Evolutionary conservation across 768 basidiomycete species (phyloP), one percentile per base, ranked within the genome.

Genomic region (Boletus fagicola): DNA sequence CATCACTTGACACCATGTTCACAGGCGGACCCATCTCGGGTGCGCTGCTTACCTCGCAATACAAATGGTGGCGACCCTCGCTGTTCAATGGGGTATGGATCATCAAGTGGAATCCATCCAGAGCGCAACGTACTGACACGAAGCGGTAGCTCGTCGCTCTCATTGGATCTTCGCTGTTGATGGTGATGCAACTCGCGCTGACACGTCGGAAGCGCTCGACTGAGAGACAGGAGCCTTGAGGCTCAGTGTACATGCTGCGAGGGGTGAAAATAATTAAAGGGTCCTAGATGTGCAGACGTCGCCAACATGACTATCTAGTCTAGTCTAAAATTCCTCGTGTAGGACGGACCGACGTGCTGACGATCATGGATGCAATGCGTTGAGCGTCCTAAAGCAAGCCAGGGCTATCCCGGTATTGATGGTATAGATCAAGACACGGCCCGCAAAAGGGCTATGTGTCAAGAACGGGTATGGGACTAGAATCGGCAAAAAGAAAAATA

Each of bases 381-480:
- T 92, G 51, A 92, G 70, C 2, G 70, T 55, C 67, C 77, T 76
- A 66, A 92, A 87, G 6, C 81, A 81, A 12, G 75, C 40, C 38
- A 83, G 74, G 2, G 85, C 86, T 24, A 88, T 70, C 1, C 73
- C 51, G 0, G 80, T 77, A 1, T 82, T 78, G 7, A 72, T 77
- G 35, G 67, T 65, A 71, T 93, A 94, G 38, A 92, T 89, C 8
- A 68, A 71, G 13, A 85, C 59, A 15, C 90, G 80, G 31, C 77
- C 71, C 9, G 65, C 60, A 20, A 85, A 73, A 0, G 82, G 73
- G 65, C 79, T 85, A 18, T 85, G 62, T 0, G 84, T 89, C 56
- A 94, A 75, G 75, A 94, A 93, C 0, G 92, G 92, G 72, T 94
- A 93, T 28, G 91, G 89, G 74, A 92, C 88, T 89, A 54, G 5